phyloP scores from a whole-genome alignment of 2,329 filamentous ascomycete genomes.

The Juglanconis juglandina region DNA sequence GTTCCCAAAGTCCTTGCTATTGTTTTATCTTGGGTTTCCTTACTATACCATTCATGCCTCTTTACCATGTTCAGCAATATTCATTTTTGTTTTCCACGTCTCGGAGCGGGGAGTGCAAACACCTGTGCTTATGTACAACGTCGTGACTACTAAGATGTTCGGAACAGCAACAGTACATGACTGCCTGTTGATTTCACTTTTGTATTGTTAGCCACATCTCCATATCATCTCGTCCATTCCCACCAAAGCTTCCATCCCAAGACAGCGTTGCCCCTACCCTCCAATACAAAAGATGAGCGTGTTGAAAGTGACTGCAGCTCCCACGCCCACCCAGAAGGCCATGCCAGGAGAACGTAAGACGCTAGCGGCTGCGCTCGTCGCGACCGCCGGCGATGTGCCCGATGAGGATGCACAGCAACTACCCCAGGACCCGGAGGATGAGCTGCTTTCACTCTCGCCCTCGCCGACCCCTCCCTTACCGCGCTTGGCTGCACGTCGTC shows the following conservation, averaged over 20 bases:
- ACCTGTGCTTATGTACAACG: neutral
- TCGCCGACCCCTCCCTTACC: too few species aligned
- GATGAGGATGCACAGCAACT: too few species aligned
- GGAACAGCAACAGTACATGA: too few species aligned
- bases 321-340: neutral
- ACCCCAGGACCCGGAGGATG: too few species aligned
- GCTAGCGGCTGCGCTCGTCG: neutral
- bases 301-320: neutral
- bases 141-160: too few species aligned
- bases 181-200: too few species aligned
- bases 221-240: neutral
- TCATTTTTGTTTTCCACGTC: neutral
- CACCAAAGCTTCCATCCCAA: neutral
- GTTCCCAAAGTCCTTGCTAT: neutral
- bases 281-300: neutral
- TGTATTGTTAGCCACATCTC: too few species aligned
- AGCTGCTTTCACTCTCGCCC: too few species aligned
- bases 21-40: neutral
- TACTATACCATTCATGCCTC: neutral
- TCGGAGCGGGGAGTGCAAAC: neutral
- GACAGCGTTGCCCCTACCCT: neutral
- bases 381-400: neutral
- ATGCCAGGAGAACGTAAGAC: neutral
- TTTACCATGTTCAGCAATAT: neutral
- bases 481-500: too few species aligned